Evolutionary conservation across 2,329 filamentous ascomycete species (phyloP), one percentile per base, ranked within the genome.

Genomic region (Cordyceps fumosorosea): DNA sequence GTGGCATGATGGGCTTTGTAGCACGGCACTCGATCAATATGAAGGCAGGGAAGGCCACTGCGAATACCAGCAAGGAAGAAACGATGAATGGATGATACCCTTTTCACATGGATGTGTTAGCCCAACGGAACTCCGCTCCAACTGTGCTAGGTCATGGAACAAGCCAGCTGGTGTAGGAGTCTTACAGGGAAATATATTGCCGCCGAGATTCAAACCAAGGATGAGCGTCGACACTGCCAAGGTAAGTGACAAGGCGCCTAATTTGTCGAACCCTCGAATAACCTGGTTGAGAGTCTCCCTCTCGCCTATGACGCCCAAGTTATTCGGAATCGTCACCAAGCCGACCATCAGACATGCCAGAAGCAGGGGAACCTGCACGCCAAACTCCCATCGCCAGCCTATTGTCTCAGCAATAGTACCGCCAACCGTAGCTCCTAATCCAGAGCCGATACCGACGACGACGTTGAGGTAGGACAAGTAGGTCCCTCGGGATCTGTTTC

Each of bases 311-410:
- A 84, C 67, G 29, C 83, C 83, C n/a, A 87, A 72, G 34, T 82
- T 77, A 5, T 69, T 67, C 0, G 85, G 85, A 24, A 86, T 78
- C 11, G 77, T 76, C 8, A 80, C 60, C 51, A 69, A 69, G 1
- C 80, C 76, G 18, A 84, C 70, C 8, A 71, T 65, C 48, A 83
- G 71, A 64, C 78, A 81, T 1, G 82, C 52, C 0, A 80, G 37
- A 29, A 87, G 68, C 0, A 78, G 75, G 2, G 83, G 80, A 2
- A 87, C 75, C 71, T 88, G 85, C 8, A 87, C 72, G 58, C 83
- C 84, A 69, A 88, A 91, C 60, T 88, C 86, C 85, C 86, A 89
- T 50, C 89, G 78, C 89, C 89, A 92, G 34, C 89, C 89, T 2
- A 91, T 73, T 34, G 77, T 78, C 68, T 91, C 88, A 24, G 87